phyloP scores from a whole-genome alignment of 2,329 filamentous ascomycete genomes.

The Nakataea oryzae region DNA sequence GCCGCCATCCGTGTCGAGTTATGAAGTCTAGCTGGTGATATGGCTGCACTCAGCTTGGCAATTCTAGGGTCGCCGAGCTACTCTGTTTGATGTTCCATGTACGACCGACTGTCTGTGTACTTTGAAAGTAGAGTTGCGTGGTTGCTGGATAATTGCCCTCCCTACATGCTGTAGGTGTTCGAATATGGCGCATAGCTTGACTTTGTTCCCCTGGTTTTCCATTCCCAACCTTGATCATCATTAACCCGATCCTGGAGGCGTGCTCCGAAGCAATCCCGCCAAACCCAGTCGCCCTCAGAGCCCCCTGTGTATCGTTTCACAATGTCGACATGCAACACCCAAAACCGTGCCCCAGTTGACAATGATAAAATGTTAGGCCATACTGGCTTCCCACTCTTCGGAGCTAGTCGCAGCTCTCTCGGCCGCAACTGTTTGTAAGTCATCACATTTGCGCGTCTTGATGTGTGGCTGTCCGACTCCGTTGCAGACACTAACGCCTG shows the following conservation, averaged over 20 bases:
- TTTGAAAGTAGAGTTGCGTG: not conserved
- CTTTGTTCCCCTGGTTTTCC: not conserved
- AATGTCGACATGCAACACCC: not conserved
- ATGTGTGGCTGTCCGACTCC: too few species aligned
- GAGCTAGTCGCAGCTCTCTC: not conserved
- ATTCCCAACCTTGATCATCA: not conserved
- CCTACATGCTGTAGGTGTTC: not conserved
- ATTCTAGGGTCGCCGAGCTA: too few species aligned
- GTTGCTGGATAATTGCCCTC: not conserved
- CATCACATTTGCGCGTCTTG: too few species aligned
- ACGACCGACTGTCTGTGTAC: too few species aligned
- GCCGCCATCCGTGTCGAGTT: slow-evolving; percentile 27
- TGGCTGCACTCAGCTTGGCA: not conserved
- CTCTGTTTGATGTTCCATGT: not conserved
- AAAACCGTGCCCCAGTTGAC: not conserved
- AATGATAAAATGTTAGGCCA: not conserved
- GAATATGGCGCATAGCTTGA: not conserved
- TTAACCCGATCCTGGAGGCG: too few species aligned
- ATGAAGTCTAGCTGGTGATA: slow-evolving; percentile 4
- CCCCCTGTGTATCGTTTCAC: not conserved
- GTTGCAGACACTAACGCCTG: too few species aligned
- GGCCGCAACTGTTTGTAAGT: too few species aligned
- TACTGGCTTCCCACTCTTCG: not conserved
- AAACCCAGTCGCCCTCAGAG: not conserved
- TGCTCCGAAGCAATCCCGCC: too few species aligned